Percentiles rank a stretch among this genome's conserved stretches.
Evolutionary conservation across 1,139 yeast species (phyloP).

Genomic region (Kurtzmaniella quercitrusa): DNA sequence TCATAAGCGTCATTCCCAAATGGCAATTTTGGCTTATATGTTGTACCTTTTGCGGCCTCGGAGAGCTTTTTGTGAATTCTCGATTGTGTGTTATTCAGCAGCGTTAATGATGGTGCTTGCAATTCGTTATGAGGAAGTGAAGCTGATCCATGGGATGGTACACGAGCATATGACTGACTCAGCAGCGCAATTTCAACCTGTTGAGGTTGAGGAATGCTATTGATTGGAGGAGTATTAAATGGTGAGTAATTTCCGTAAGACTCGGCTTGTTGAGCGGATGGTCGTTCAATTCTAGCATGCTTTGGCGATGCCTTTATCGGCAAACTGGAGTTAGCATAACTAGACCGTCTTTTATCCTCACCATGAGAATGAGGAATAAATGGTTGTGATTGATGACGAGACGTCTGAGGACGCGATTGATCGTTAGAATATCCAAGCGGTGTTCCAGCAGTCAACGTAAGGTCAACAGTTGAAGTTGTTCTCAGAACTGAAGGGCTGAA

Average conservation of each 20-base stretch:
- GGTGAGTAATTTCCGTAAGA: background rate
- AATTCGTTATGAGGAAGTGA: background rate
- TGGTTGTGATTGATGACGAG: background rate
- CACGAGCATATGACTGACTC: background rate
- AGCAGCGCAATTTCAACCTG: background rate
- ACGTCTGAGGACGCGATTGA: background rate
- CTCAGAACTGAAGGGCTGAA: constrained; percentile 64
- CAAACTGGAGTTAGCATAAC: background rate
- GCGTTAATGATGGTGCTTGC: background rate
- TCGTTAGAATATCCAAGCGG: background rate
- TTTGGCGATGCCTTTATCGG: background rate
- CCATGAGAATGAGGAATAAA: background rate
- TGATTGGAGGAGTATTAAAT: background rate
- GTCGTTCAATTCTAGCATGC: background rate
- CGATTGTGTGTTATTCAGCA: background rate
- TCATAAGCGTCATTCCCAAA: background rate
- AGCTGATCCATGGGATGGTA: background rate
- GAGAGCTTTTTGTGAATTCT: background rate
- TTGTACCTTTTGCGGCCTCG: background rate
- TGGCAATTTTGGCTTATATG: background rate
- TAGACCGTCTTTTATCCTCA: background rate
- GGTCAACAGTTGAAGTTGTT: constrained; percentile 45
- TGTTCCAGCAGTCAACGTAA: constrained; percentile 16
- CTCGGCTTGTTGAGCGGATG: background rate
- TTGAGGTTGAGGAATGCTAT: background rate